Base-by-base conservation (phyloP, 1,284 basidiomycete species). In the Ganoderma boninense region DNA sequence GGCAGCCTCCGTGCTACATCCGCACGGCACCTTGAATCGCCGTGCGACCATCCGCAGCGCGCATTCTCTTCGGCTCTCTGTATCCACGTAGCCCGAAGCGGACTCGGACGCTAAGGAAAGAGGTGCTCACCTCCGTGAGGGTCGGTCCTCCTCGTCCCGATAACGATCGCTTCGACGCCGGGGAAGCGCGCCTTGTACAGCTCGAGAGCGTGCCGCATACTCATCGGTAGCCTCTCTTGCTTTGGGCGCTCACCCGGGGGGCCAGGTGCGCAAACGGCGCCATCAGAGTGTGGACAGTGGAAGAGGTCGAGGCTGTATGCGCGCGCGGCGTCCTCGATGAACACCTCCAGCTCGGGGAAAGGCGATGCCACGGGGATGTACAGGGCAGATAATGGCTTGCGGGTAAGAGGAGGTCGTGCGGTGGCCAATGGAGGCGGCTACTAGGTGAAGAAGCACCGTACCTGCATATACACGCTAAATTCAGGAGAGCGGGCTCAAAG, bases 281-380 rank as follows among this genome's bases (percentile, higher is more conserved):
- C 76, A 29, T 81, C 69, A 13, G 84, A 79, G 1, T 84, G 78
- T 1, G 75, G 72, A 73, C 87, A 93, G 26, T 89, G 88, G 77
- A 92, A 93, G 20, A 99, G 83, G 68, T 95, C 90, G 69, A 99
- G 87, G 73, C 89, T 86, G 80, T 99, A 99, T n/a, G 85, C 82
- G 52, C 81, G 80, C 7, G 85, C 87, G 0, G 89, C 89, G 57
- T 89, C 84, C 16, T 87, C 83, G 69, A 98, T 95, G 84, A 99
- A 99, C 2, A 83, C 79, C 76, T 99, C 97, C 20, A 99, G 89
- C 65, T 89, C 86, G 1, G 88, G 85, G 79, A 99, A 99, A 0
- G 97, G 95, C 1, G 95, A 94, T 0, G 93, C 90, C 2, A 95
- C 93, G 4, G 97, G 93, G 70, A 99, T 97, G 83, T 98, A 98